A percentile compares a stretch with the other conserved stretches of the same genome.
Conservation (phyloP, 2,329 filamentous ascomycete genomes). For the Furcasterigmium sp. region DNA sequence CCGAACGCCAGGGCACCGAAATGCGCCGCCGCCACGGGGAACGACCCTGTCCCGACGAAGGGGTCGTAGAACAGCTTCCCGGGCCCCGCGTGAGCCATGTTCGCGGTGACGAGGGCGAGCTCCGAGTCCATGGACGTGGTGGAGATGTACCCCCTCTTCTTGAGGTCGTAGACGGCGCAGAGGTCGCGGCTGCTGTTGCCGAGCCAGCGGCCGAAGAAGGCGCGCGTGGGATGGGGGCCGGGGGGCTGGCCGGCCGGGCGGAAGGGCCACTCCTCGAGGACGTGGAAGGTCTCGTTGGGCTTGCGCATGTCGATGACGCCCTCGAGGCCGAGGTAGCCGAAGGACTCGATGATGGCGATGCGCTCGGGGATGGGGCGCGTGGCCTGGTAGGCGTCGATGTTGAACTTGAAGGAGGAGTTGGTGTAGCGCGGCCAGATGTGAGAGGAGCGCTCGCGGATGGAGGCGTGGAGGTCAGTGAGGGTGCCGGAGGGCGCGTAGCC, state of each 20-base stretch:
- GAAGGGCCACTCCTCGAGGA: constrained; percentile 77
- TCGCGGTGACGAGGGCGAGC: constrained; percentile 84
- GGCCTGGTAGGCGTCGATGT: constrained; percentile 75
- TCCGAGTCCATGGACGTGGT: constrained; percentile 98
- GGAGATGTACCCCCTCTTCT: constrained; percentile 89
- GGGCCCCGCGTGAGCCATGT: constrained; percentile 75
- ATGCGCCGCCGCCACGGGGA: constrained; percentile 83
- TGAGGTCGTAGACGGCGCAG: constrained; percentile 74
- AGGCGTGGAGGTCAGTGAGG: constrained; percentile 63
- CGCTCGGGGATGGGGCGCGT: constrained; percentile 61
- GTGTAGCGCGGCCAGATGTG: constrained; percentile 65
- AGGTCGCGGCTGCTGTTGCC: constrained; percentile 62
- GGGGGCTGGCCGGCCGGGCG: constrained; percentile 45
- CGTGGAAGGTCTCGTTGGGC: constrained; percentile 68
- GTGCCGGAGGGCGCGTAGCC: constrained; percentile 53
- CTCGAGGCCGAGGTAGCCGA: constrained; percentile 70
- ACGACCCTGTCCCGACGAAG: constrained; percentile 92
- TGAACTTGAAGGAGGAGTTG: constrained; percentile 72
- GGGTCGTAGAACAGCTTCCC: constrained; percentile 91
- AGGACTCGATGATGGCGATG: constrained; percentile 73
- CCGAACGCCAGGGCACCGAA: constrained; percentile 82
- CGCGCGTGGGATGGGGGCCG: constrained; percentile 27
- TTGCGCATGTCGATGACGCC: constrained; percentile 74
- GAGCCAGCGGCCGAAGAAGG: constrained; percentile 71
- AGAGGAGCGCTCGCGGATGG: constrained; percentile 53